A percentile compares a stretch with the other conserved stretches of the same genome.
Conservation (phyloP, 768 basidiomycete species). For the Lentinula boryana region DNA sequence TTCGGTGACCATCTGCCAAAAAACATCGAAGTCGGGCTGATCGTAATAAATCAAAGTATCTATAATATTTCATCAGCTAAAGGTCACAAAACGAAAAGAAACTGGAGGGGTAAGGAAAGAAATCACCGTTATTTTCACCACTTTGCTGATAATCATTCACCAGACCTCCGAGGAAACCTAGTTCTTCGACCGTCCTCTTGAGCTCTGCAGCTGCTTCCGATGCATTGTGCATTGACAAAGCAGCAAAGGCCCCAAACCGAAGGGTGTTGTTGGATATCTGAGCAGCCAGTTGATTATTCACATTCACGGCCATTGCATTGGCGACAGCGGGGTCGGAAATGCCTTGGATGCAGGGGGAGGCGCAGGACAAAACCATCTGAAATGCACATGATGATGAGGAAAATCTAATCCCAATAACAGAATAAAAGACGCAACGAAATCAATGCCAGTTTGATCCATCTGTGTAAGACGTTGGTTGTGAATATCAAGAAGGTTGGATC, state of each 20-base stretch:
- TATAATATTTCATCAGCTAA: not conserved
- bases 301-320: constrained; percentile 22
- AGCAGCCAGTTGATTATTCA: constrained; percentile 24
- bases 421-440: not conserved
- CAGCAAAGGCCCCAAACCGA: constrained; percentile 33
- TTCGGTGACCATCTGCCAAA: constrained; percentile 4
- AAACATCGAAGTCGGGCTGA: constrained; percentile 4
- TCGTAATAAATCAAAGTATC: constrained; percentile 7
- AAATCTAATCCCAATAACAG: not conserved
- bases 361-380: constrained; percentile 7
- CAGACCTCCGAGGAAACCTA: constrained; percentile 35
- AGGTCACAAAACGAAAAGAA: not conserved
- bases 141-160: constrained; percentile 41
- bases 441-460: constrained; percentile 4
- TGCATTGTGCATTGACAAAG: constrained; percentile 40
- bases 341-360: constrained; percentile 15
- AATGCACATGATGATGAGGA: not conserved
- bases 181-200: constrained; percentile 30
- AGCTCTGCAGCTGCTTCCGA: constrained; percentile 32
- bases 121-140: constrained; percentile 14
- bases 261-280: constrained; percentile 5
- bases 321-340: constrained; percentile 4
- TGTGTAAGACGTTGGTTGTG: constrained; percentile 6
- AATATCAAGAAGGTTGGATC: constrained; percentile 6
- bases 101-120: not conserved